Evolutionary conservation across 345 rosid species (phyloP).

Genomic region (Capsella bursapastoris): DNA sequence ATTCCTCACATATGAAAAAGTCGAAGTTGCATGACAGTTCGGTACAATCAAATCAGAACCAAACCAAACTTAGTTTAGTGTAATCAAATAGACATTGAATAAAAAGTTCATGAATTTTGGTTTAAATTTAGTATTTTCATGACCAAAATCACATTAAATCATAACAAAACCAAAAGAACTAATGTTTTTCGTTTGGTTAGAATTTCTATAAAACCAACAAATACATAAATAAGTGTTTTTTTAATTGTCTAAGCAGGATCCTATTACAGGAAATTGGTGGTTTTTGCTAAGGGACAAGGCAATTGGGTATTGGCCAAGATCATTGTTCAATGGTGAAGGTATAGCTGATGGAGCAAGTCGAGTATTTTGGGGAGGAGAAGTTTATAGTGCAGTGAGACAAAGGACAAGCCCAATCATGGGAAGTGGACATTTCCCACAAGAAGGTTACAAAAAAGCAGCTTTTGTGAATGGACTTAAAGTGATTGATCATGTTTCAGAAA

Average conservation of each 20-base stretch:
- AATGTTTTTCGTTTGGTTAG: not conserved
- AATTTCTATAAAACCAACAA: not conserved
- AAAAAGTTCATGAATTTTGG: not conserved
- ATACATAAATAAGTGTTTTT: not conserved
- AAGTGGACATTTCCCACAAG: constrained; percentile 28
- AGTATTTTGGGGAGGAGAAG: constrained; percentile 37
- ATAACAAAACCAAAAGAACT: not conserved
- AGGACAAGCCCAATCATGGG: constrained; percentile 28
- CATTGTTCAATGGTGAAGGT: constrained; percentile 12
- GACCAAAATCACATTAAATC: not conserved
- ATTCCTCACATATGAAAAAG: not conserved
- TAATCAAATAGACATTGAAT: not conserved
- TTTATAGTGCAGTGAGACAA: not conserved
- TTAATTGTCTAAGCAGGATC: not conserved
- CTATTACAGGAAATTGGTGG: constrained; percentile 32
- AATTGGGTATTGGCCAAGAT: constrained; percentile 42
- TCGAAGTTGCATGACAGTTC: not conserved
- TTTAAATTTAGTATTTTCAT: not conserved
- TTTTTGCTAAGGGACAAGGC: not conserved
- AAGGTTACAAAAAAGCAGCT: constrained; percentile 14
- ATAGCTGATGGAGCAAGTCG: constrained; percentile 6
- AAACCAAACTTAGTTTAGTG: not conserved
- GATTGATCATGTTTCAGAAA: not conserved
- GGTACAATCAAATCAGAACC: not conserved
- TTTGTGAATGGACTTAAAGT: constrained; percentile 22